Conservation (phyloP, 2,329 filamentous ascomycete species). For the Penicillium digitatum region DNA sequence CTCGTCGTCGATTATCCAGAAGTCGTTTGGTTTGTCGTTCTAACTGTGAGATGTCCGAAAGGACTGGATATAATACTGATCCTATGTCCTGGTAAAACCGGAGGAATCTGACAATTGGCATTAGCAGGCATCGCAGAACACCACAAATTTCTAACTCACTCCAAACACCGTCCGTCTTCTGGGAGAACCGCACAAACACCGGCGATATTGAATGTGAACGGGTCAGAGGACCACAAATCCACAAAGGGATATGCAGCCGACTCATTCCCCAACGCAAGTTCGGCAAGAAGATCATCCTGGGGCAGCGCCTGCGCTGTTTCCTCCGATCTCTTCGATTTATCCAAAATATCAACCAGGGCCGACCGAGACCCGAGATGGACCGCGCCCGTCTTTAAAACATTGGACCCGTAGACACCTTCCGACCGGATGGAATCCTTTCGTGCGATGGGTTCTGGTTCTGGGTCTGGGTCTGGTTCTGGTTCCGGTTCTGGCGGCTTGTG, state of each 20-base stretch:
- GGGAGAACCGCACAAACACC: constrained; percentile 56
- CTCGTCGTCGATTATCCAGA: constrained; percentile 48
- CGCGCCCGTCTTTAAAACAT: constrained; percentile 46
- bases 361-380: constrained; percentile 57
- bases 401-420: constrained; percentile 30
- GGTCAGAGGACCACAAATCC: constrained; percentile 60
- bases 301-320: constrained; percentile 49
- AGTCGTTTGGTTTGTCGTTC: constrained; percentile 51
- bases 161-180: constrained; percentile 50
- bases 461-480: constrained; percentile 9
- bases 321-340: constrained; percentile 42
- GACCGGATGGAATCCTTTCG: constrained; percentile 21
- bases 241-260: constrained; percentile 60
- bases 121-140: constrained; percentile 9
- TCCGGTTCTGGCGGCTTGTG: constrained; percentile 19
- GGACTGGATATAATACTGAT: constrained; percentile 55
- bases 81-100: constrained; percentile 54
- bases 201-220: constrained; percentile 51
- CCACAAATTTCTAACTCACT: constrained; percentile 18
- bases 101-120: constrained; percentile 44
- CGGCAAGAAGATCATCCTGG: constrained; percentile 56
- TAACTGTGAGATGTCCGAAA: constrained; percentile 50
- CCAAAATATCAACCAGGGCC: constrained; percentile 54
- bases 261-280: constrained; percentile 58
- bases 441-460: constrained; percentile 12